A percentile compares a stretch with the other conserved stretches of the same genome.
Conservation (phyloP, 2,329 filamentous ascomycete genomes). For the Alternaria alternata region DNA sequence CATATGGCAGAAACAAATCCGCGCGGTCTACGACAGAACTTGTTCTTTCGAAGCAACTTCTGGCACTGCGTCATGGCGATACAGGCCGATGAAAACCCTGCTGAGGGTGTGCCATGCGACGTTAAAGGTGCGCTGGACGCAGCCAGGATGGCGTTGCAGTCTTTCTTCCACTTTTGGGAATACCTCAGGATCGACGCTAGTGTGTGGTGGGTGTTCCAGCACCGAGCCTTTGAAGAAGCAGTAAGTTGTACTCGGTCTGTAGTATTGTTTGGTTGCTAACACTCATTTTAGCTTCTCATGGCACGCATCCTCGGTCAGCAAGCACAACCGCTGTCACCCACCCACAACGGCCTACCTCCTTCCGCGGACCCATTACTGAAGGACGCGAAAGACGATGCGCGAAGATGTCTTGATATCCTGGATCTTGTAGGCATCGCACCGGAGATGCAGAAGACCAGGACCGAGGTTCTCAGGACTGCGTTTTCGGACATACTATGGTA, state of each 20-base stretch:
- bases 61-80: slow-evolving; percentile 84
- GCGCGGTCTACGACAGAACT: slow-evolving; percentile 74
- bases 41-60: slow-evolving; percentile 83
- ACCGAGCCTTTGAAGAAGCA: slow-evolving; percentile 80
- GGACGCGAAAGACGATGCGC: slow-evolving; percentile 54
- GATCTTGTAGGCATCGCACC: slow-evolving; percentile 54
- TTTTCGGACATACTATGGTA: slow-evolving; percentile 53
- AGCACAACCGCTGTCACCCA: slow-evolving; percentile 42
- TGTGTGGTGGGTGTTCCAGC: slow-evolving; percentile 87
- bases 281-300: slow-evolving; percentile 45
- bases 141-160: slow-evolving; percentile 75
- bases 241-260: slow-evolving; percentile 59
- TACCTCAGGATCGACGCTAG: slow-evolving; percentile 75
- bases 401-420: slow-evolving; percentile 56
- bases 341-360: slow-evolving; percentile 35
- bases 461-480: slow-evolving; percentile 56
- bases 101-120: slow-evolving; percentile 62
- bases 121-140: slow-evolving; percentile 75
- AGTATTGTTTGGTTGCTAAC: neutral
- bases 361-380: slow-evolving; percentile 45
- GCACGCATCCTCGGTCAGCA: slow-evolving; percentile 50
- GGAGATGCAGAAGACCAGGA: slow-evolving; percentile 59
- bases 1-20: slow-evolving; percentile 67
- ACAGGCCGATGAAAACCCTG: slow-evolving; percentile 72
- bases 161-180: slow-evolving; percentile 77